Evolutionary conservation across 2,329 filamentous ascomycete species (phyloP), one percentile per base, ranked within the genome.

Genomic region (Chaetoscypha palmicola): DNA sequence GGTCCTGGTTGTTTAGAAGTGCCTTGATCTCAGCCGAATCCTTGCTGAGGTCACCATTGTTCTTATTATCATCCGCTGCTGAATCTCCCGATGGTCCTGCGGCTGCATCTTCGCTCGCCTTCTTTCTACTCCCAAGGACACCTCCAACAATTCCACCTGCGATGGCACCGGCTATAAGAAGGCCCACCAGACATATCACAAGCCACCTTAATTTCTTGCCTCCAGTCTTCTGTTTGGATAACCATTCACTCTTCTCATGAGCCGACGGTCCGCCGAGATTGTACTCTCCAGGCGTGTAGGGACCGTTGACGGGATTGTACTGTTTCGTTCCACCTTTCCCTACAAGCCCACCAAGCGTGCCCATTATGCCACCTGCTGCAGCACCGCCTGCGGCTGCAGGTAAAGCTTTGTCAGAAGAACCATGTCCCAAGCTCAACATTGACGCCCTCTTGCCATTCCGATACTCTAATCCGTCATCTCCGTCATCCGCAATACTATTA

Each of bases 401-500:
- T 10, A 45, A 34, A 17, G 39, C 47, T 12, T 44, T 45, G 38
- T 58, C 51, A 26, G 28, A 33, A 3, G 56, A 57, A 35, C 53
- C 34, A 16, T 58, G 48, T 12, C 51, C 52, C 24, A 60, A 46
- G 41, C 54, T 61, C 23, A 60, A 30, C 62, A 82, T 74, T 1
- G 26, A 83, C 80, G 51, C 70, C 74, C 47, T 75, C 72, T 61
- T 62, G 65, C 57, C 60, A 37, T 62, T 65, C 39, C 63, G 67
- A 54, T 76, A 81, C 3, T 76, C 72, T 40, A 92, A 73, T 1
- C 84, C 88, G 61, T 94, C 90, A 58, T 95, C 90, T 21, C 86
- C 88, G 59, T 96, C 90, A 61, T 95, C 90, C 17, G 76, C 77
- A 51, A 95, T 90, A 11, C 82, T 80, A 57, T 85, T 79, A 2